phyloP scores from a whole-genome alignment of 208 protist genomes.

The Borovskyia barvae region DNA sequence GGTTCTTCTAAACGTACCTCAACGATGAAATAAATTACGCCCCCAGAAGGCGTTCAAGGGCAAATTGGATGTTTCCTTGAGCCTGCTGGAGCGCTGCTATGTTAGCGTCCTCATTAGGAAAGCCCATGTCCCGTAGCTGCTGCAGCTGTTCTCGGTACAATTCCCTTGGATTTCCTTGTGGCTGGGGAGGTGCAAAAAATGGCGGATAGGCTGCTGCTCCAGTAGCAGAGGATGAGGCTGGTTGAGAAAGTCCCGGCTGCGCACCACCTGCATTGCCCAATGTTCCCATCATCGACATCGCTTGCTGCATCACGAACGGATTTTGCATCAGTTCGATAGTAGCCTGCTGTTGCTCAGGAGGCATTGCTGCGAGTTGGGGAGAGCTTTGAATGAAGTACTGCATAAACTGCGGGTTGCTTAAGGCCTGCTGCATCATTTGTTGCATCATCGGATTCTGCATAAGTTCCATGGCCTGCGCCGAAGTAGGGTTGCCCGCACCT shows the following conservation, averaged over 20 bases:
- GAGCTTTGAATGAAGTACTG: slow-evolving; percentile 59
- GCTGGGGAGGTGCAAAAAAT: slow-evolving; percentile 35
- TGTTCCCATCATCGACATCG: slow-evolving; percentile 35
- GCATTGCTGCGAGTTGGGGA: slow-evolving; percentile 31
- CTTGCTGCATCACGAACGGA: slow-evolving; percentile 36
- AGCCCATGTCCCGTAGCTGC: slow-evolving; percentile 90
- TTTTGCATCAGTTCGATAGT: slow-evolving; percentile 68
- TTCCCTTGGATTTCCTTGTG: slow-evolving; percentile 70
- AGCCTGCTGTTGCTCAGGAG: slow-evolving; percentile 45
- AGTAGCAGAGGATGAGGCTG: neutral
- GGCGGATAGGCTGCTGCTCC: neutral
- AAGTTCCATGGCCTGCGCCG: slow-evolving; percentile 36
- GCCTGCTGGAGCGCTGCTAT: slow-evolving; percentile 86
- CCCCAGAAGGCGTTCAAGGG: slow-evolving; percentile 85
- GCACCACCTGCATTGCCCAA: slow-evolving; percentile 4
- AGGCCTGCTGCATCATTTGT: slow-evolving; percentile 54
- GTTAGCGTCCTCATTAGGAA: slow-evolving; percentile 92
- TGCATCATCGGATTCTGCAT: slow-evolving; percentile 68
- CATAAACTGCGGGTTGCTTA: slow-evolving; percentile 66
- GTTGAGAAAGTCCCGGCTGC: neutral
- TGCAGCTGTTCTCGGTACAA: slow-evolving; percentile 88
- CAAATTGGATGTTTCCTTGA: slow-evolving; percentile 87
- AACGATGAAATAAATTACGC: slow-evolving; percentile 53
- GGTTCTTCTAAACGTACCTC: too few species aligned
- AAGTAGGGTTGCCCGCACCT: slow-evolving; percentile 1